Conservation (phyloP, 2,329 filamentous ascomycete species). For the Tolypocladium nubicola region DNA sequence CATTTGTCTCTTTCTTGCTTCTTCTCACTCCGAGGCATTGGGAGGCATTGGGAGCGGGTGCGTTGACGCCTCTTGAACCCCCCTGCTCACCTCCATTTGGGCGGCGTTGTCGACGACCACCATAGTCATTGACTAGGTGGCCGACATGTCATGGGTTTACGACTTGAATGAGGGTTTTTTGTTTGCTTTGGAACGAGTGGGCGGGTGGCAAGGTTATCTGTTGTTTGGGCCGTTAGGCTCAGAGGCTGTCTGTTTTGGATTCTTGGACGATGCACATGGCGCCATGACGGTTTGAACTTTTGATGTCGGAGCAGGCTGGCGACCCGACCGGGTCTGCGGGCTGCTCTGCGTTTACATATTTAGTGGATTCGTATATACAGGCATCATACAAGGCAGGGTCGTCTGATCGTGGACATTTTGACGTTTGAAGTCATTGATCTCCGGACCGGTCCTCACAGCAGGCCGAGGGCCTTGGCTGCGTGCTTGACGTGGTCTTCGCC, state of each 20-base stretch:
- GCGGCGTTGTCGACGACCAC: background rate
- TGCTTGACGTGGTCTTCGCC: slow-evolving; percentile 83
- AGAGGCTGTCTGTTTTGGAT: background rate
- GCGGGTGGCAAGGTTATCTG: background rate
- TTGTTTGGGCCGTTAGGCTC: background rate
- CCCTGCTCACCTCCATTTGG: background rate
- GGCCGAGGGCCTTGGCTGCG: slow-evolving; percentile 69
- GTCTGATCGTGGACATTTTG: background rate
- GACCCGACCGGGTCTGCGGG: background rate
- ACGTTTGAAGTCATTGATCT: background rate
- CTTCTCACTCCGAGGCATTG: background rate
- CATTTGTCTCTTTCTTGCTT: background rate
- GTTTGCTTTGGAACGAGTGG: background rate
- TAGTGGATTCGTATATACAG: background rate
- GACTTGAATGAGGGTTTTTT: background rate
- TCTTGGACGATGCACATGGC: background rate
- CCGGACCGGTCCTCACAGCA: slow-evolving; percentile 11
- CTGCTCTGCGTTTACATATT: background rate
- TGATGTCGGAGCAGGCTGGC: background rate
- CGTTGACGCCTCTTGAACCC: background rate
- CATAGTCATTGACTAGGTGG: too few relatives aligned
- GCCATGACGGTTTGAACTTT: background rate
- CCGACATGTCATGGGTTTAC: background rate
- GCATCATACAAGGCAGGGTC: background rate
- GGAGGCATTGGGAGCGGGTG: background rate